Conservation (phyloP, 2,329 filamentous ascomycete genomes). For the Fusarium sp. region DNA sequence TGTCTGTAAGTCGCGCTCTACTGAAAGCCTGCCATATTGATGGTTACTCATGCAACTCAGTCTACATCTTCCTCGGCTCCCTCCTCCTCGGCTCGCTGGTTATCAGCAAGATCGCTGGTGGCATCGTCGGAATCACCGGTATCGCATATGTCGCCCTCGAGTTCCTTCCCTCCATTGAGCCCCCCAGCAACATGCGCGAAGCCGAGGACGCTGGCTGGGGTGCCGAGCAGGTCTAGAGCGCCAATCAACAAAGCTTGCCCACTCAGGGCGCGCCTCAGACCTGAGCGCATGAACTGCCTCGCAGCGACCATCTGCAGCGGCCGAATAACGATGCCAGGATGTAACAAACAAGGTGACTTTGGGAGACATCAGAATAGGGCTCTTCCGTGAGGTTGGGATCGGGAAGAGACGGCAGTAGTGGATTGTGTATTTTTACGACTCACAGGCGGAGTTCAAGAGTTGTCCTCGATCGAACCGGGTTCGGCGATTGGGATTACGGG, state of each 20-base stretch:
- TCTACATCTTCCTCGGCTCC: conserved; percentile 95
- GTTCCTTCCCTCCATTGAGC: conserved; percentile 83
- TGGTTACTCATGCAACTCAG: conserved; percentile 58
- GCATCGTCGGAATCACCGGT: conserved; percentile 82
- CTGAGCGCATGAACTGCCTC: conserved; percentile 14
- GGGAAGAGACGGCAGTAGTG: conserved; percentile 18
- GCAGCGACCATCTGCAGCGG: conserved; percentile 11
- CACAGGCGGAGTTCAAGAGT: conserved; percentile 27
- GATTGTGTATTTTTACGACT: conserved; percentile 29
- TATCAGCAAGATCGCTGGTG: conserved; percentile 80
- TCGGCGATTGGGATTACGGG: conserved; percentile 24
- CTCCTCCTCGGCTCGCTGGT: conserved; percentile 79
- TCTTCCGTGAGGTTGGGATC: neutral
- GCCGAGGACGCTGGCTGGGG: conserved; percentile 78
- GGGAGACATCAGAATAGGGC: conserved; percentile 10
- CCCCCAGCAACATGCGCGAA: conserved; percentile 85
- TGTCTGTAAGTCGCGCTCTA: conserved; percentile 75
- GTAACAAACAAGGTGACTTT: conserved; percentile 29
- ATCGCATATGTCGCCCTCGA: conserved; percentile 81
- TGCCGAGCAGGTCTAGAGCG: conserved; percentile 76
- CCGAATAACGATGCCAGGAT: conserved; percentile 18
- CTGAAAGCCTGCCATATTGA: fast-evolving
- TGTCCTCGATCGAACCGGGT: conserved; percentile 15
- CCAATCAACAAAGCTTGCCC: conserved; percentile 4
- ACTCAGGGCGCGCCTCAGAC: conserved; percentile 8